Evolutionary conservation across 306 rosid genomes (phyloP).

Genomic region (Inga oerstediana): DNA sequence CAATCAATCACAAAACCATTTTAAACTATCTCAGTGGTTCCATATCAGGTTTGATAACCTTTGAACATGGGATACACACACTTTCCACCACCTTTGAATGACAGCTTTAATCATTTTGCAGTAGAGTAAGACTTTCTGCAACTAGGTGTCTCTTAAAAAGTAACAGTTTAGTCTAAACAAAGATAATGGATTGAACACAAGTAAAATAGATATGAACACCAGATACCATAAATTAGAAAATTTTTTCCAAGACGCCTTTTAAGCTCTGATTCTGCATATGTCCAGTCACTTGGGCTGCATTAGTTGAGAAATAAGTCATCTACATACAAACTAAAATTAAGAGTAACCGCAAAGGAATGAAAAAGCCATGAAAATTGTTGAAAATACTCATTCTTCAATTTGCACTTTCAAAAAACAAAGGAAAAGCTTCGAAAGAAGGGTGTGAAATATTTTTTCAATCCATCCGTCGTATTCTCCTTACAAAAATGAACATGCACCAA

Average conservation of each 20-base stretch:
- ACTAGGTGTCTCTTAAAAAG: conserved; percentile 21
- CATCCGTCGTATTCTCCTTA: neutral
- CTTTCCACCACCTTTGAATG: conserved; percentile 25
- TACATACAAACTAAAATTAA: conserved; percentile 28
- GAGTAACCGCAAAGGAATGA: conserved; percentile 11
- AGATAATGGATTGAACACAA: conserved; percentile 18
- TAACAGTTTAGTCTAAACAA: conserved; percentile 18
- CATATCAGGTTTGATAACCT: neutral
- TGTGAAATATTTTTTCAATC: conserved; percentile 1
- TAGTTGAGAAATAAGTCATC: conserved; percentile 45
- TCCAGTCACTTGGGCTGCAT: conserved; percentile 93
- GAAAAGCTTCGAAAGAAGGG: neutral
- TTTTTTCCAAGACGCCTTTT: conserved; percentile 77
- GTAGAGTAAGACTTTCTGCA: neutral
- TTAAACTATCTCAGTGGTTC: neutral
- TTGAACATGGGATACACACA: conserved; percentile 16
- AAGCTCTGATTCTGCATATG: conserved; percentile 81
- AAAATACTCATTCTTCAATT: neutral
- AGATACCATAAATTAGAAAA: conserved; percentile 72
- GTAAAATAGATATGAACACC: conserved; percentile 10
- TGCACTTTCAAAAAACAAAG: neutral
- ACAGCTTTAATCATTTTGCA: conserved; percentile 3
- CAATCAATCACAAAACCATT: neutral
- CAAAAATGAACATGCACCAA: neutral
- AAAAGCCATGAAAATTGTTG: conserved; percentile 20